Evolutionary conservation across 495 filamentous ascomycete species (phyloP), one percentile per base, ranked within the genome.

Genomic region (Chlorociboria aeruginascens): DNA sequence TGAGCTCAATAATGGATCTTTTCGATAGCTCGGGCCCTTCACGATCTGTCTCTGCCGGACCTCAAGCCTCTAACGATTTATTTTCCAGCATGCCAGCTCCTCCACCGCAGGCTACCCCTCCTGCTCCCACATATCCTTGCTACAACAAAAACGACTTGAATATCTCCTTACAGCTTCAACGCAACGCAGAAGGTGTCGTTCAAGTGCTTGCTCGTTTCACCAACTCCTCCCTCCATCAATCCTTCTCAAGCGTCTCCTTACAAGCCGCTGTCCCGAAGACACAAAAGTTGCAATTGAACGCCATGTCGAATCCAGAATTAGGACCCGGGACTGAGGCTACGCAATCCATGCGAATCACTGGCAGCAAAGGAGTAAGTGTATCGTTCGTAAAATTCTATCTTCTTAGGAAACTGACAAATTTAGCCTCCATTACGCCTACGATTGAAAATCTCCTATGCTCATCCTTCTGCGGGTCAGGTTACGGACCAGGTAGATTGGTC

Each of bases 401-500:
- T 17, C 60, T 8, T 60, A 65, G 62, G 68, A 40, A 40, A 39
- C 7, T 28, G 20, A 8, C 9, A 47, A 16, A 7, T 25, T 54
- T 11, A 82, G 52, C 83, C 82, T 38, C 66, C 82, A 45, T 71
- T 98, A 48, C 80, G 89, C 32, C 67, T 98, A 53, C 76, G 93
- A 61, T 71, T 98, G 53, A 89, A 85, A 68, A 74, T 98, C 57
- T 78, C 78, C 43, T 96, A 85, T 64, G 69, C 74, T 33, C 83
- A 79, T 54, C 81, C 82, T 44, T 73, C 77, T 25, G 71, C 68
- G n/a, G 73, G 76, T 25, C 69, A 79, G 43, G 77, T 93, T 7
- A 84, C 80, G 57, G 93, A 98, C 56, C 87, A 95, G 66, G 89
- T 96, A 48, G 89, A 96, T 69, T 98, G 92, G 92, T 77, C 81